These are phyloP conservation scores for Acanthamoeba culbertsoni DNA, from an alignment of 208 protist genomes.

Conservation along the genomic window DNA sequence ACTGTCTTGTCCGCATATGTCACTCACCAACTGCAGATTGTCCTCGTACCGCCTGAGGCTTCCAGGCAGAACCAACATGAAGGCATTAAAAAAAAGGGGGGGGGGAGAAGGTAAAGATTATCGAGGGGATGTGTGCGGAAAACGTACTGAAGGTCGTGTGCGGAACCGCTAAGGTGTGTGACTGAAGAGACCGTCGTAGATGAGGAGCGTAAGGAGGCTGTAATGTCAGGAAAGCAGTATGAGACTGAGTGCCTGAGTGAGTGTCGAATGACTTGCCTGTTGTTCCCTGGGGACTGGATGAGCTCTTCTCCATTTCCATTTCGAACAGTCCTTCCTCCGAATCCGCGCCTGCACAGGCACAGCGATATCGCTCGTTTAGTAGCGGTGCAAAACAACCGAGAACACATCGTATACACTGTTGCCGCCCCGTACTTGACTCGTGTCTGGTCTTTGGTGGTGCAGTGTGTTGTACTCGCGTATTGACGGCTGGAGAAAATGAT, in stretches of 20 bases:
- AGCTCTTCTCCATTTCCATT: neutral
- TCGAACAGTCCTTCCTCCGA: neutral
- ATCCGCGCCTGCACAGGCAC: neutral
- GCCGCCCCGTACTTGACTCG: neutral
- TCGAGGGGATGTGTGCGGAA: neutral
- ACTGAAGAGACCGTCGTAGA: neutral
- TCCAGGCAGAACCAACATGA: neutral
- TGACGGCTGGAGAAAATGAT: neutral
- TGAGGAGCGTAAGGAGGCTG: too few species aligned
- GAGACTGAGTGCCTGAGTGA: too few species aligned
- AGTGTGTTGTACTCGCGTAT: neutral
- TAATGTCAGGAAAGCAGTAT: too few species aligned
- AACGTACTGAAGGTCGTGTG: neutral
- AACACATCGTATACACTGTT: neutral
- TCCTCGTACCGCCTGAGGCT: neutral
- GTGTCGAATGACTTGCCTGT: too few species aligned
- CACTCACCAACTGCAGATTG: neutral
- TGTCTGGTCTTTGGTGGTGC: neutral
- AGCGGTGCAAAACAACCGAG: too few species aligned
- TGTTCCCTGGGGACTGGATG: neutral
- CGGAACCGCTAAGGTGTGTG: too few species aligned
- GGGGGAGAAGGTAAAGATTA: too few species aligned
- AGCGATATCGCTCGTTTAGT: too few species aligned
- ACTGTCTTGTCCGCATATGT: slow-evolving; percentile 27
- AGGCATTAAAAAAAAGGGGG: neutral